Conservation (phyloP, 345 rosid genomes). For the Aquilaria yunnanensis region DNA sequence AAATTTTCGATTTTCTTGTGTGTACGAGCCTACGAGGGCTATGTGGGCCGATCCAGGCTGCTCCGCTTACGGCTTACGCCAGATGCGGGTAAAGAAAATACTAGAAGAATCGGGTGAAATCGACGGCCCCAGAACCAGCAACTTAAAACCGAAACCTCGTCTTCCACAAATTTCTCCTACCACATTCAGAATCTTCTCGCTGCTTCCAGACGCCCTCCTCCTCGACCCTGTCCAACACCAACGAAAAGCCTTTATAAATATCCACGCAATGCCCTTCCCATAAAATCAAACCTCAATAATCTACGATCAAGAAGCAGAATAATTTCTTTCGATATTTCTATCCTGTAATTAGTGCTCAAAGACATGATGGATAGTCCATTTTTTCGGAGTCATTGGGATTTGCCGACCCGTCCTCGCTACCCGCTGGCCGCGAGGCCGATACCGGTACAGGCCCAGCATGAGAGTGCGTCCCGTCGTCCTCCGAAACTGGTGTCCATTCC, state of each 20-base stretch:
- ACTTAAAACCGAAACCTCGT: background rate
- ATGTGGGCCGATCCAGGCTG: too few relatives aligned
- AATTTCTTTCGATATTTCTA: background rate
- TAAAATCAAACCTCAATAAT: background rate
- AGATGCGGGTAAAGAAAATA: background rate
- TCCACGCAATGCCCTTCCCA: background rate
- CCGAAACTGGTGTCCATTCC: constrained; percentile 46
- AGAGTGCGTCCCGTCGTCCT: background rate
- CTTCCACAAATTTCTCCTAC: background rate
- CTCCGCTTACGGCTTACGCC: too few relatives aligned
- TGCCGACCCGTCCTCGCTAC: constrained; percentile 13
- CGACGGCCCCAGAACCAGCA: background rate
- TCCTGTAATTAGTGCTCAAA: background rate
- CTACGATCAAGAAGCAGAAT: background rate
- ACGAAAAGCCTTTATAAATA: background rate
- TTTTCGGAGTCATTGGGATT: constrained; percentile 14
- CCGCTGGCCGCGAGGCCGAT: background rate
- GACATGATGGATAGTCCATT: constrained; percentile 31
- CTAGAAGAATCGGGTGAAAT: constrained; percentile 24
- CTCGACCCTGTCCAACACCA: background rate
- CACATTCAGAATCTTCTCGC: constrained; percentile 32
- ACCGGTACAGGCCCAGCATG: constrained; percentile 2
- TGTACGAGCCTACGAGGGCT: too few relatives aligned
- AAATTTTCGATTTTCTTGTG: too few relatives aligned
- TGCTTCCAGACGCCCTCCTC: constrained; percentile 19